phyloP scores from a whole-genome alignment of 305 asterid genomes.

The Fraxinus paxiana region DNA sequence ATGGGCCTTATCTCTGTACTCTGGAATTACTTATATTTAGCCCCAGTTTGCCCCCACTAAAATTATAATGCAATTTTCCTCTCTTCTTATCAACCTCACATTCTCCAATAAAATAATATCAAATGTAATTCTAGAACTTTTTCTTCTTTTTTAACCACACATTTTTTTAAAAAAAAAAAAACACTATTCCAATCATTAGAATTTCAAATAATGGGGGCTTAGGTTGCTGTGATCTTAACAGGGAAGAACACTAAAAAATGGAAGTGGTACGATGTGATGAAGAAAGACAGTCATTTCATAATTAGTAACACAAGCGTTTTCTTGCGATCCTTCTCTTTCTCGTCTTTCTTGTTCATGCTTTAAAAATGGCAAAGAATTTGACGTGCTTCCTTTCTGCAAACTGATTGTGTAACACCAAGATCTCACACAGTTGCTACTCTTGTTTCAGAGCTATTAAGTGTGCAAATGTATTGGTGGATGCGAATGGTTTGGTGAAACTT shows the following conservation, averaged over 20 bases:
- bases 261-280: not conserved
- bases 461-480: conserved; percentile 86
- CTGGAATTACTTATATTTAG: not conserved
- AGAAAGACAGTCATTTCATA: not conserved
- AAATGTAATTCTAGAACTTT: too few species aligned
- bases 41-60: too few species aligned
- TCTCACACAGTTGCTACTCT: not conserved
- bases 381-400: not conserved
- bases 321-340: not conserved
- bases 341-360: not conserved
- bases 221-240: not conserved
- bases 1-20: too few species aligned
- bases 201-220: not conserved
- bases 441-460: conserved; percentile 77
- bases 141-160: too few species aligned
- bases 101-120: too few species aligned
- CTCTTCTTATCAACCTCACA: too few species aligned
- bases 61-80: too few species aligned
- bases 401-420: not conserved
- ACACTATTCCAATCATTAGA: too few species aligned
- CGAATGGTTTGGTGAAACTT: conserved; percentile 83
- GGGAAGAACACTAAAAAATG: not conserved
- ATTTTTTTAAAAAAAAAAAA: too few species aligned
- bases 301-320: not conserved
- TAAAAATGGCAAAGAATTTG: not conserved